These are phyloP conservation scores for Volvariella volvacea DNA, from an alignment of 1,284 basidiomycete species.

Conservation along the genomic window DNA sequence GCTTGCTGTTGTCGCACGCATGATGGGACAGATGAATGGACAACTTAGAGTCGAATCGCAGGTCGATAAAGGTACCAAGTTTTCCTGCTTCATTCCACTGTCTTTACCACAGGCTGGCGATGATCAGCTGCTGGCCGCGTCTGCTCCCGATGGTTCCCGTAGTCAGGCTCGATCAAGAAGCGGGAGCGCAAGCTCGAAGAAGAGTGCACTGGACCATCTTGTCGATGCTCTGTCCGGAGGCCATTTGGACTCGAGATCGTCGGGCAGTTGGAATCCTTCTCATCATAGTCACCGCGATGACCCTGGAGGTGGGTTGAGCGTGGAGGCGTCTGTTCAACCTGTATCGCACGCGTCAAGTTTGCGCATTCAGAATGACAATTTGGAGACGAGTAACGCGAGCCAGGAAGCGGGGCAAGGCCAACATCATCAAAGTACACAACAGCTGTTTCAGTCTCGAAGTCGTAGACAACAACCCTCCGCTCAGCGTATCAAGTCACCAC, in stretches of 20 bases:
- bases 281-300: no score
- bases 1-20: constrained; percentile 77
- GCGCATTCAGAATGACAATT: no score
- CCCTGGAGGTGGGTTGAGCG: no score
- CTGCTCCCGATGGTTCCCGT: constrained; percentile 13
- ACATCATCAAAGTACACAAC: no score
- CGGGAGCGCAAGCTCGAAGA: constrained; percentile 12
- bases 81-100: constrained; percentile 68
- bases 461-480: no score
- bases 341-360: no score
- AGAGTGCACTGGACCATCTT: constrained; percentile 55
- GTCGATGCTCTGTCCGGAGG: constrained; percentile 54
- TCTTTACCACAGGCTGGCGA: constrained; percentile 23
- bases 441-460: no score
- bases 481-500: no score
- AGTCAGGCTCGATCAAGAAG: constrained; percentile 14
- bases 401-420: no score
- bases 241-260: constrained; percentile 33
- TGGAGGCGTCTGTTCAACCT: no score
- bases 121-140: constrained; percentile 7
- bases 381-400: no score
- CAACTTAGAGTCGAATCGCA: constrained; percentile 78
- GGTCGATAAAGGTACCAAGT: constrained; percentile 62
- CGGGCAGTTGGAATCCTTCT: no score
- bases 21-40: constrained; percentile 75